Evolutionary conservation across 2,329 filamentous ascomycete species (phyloP).

Genomic region (Fusarium nelsonii): DNA sequence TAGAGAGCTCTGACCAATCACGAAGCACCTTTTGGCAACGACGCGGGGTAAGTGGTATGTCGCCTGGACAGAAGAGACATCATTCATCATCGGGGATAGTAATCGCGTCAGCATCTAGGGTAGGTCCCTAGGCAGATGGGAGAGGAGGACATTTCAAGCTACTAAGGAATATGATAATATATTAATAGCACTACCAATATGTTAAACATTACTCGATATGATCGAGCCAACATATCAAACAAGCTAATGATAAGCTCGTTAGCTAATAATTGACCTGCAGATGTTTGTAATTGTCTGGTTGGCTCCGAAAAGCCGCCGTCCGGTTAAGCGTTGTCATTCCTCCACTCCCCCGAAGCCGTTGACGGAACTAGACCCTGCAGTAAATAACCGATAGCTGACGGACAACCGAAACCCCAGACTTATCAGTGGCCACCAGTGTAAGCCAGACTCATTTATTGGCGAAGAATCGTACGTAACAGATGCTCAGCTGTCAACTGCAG

Average conservation of each 20-base stretch:
- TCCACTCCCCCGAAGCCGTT: conserved; percentile 38
- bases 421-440: not conserved
- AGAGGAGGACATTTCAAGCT: not conserved
- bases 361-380: not conserved
- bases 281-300: conserved; percentile 9
- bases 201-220: conserved; percentile 37
- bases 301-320: conserved; percentile 14
- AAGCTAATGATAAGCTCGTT: conserved; percentile 30
- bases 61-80: not conserved
- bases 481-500: conserved; percentile 6
- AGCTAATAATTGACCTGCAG: conserved; percentile 12
- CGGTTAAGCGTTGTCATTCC: conserved; percentile 16
- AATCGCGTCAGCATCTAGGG: conserved; percentile 39
- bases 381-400: conserved; percentile 4
- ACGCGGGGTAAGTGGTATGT: conserved; percentile 36
- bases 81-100: conserved; percentile 35
- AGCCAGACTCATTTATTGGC: not conserved
- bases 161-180: not conserved
- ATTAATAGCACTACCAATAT: not conserved
- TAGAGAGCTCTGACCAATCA: conserved; percentile 45
- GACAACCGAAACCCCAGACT: conserved; percentile 20
- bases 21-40: conserved; percentile 42
- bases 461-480: conserved; percentile 15
- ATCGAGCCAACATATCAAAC: conserved; percentile 33
- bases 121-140: not conserved